phyloP scores from a whole-genome alignment of 805 yeast genomes.

The Hanseniaspora nectarophila region DNA sequence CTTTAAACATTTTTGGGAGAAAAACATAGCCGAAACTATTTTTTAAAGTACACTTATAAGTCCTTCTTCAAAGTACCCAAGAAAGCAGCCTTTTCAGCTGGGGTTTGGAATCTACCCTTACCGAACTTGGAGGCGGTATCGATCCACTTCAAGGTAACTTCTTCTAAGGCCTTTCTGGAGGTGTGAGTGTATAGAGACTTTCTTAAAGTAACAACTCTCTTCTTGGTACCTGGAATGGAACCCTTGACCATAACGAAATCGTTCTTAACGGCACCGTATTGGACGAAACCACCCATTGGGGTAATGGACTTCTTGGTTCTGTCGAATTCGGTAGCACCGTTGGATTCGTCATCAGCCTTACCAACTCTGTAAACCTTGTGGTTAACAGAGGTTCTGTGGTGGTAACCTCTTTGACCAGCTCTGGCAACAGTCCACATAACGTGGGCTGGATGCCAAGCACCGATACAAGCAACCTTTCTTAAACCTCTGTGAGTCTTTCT shows the following conservation, averaged over 20 bases:
- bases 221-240: constrained; percentile 98
- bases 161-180: constrained; percentile 92
- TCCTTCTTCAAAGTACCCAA: constrained; percentile 99
- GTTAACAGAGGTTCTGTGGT: constrained; percentile 99
- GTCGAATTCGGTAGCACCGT: constrained; percentile 95
- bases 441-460: constrained; percentile 99
- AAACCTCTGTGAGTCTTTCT: constrained; percentile 99
- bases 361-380: constrained; percentile 99
- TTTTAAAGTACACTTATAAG: constrained; percentile 37
- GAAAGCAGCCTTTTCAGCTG: constrained; percentile 99
- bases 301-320: constrained; percentile 99
- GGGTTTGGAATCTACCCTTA: constrained; percentile 99
- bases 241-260: constrained; percentile 97
- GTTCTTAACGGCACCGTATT: constrained; percentile 96
- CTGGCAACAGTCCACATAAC: constrained; percentile 99
- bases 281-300: constrained; percentile 99
- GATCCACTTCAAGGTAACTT: constrained; percentile 97
- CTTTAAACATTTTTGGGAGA: neutral
- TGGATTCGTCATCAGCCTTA: constrained; percentile 85
- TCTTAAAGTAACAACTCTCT: constrained; percentile 98
- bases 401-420: constrained; percentile 99
- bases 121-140: constrained; percentile 99
- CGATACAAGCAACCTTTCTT: constrained; percentile 99
- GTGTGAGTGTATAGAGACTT: constrained; percentile 96
- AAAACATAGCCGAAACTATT: neutral